Percentiles rank a stretch among this genome's conserved stretches.
Evolutionary conservation across 1,284 basidiomycete genomes (phyloP).

Genomic region (Malassezia sp.): DNA sequence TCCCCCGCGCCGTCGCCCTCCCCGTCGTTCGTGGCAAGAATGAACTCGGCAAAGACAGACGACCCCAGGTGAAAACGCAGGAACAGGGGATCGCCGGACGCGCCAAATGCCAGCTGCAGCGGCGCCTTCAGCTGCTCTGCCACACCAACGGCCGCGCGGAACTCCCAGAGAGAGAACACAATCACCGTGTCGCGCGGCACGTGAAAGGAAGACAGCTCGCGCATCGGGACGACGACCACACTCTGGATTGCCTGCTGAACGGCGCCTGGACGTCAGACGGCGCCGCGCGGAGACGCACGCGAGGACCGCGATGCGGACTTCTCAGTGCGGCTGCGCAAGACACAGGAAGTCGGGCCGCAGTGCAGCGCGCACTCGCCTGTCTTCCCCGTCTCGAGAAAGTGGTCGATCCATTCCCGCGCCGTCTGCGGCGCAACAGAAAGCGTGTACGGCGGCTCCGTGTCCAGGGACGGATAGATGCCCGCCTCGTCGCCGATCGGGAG

Average conservation of each 20-base stretch:
- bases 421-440: constrained; percentile 17
- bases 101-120: constrained; percentile 23
- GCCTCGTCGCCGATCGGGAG: constrained; percentile 30
- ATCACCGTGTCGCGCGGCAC: constrained; percentile 17
- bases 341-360: constrained; percentile 17
- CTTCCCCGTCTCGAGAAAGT: constrained; percentile 22
- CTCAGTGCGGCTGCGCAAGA: constrained; percentile 19
- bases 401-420: constrained; percentile 29
- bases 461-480: constrained; percentile 23
- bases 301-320: too few relatives aligned
- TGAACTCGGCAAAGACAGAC: constrained; percentile 21
- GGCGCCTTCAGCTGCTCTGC: constrained; percentile 17
- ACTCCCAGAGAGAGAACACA: constrained; percentile 28
- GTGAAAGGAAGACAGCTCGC: constrained; percentile 22
- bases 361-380: constrained; percentile 26
- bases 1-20: too few relatives aligned
- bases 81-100: constrained; percentile 31
- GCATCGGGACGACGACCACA: constrained; percentile 21
- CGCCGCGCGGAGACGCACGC: constrained; percentile 12
- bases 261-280: constrained; percentile 1
- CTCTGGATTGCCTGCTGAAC: constrained; percentile 22
- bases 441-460: constrained; percentile 21
- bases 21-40: constrained; percentile 32
- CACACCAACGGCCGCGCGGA: constrained; percentile 25
- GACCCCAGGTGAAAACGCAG: constrained; percentile 17